Evolutionary conservation across 371 early-diverging fungal genomes (phyloP), one percentile per base, ranked within the genome.

Genomic region (Parasitella parasitica): DNA sequence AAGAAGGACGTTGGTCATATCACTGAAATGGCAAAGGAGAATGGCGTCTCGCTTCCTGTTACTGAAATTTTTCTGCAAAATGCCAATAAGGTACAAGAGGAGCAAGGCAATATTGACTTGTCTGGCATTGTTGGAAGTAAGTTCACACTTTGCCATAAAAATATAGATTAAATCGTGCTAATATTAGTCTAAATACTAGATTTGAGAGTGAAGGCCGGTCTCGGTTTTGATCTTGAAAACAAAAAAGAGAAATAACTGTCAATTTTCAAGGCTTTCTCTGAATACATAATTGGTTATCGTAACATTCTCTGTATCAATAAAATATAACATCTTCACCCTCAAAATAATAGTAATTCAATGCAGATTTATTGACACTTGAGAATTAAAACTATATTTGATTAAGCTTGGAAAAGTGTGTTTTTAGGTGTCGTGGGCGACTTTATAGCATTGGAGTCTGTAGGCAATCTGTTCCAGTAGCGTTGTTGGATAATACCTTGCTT

Each of bases 1-100:
- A 57, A 67, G 11, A 81, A 81, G 59, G 81, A 81, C 62, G 72
- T 66, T 2, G 58, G 26, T 2, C 77, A 81, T 59, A 77, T 78
- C 26, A 7, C 69, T 2, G 43, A 73, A 13, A 32, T 81, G 62
- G 81, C 70, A 8, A 57, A 73, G 11, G 57, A 57, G 15, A 9
- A 51, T 50, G 59, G 66, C 37, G 71, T 65, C 1, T 35, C 57
- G 5, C 22, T 77, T 13, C 70, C 74, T 5, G 67, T 71, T 27
- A 67, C 76, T 0, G 59, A 72, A 27, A 34, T 41, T 2, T 76
- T 81, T 48, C 41, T 68, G 22, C 41, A 65, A 3, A 55, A 77
- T 50, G 38, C 75, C n/a, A 53, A 74, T 9, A 28, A 51, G 6
- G 69, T 54, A 0, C 54, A 56, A 28, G 51, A 55, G 9, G 39